phyloP scores from a whole-genome alignment of 352 stramenopile species.

The Phytophthora agathidicida region DNA sequence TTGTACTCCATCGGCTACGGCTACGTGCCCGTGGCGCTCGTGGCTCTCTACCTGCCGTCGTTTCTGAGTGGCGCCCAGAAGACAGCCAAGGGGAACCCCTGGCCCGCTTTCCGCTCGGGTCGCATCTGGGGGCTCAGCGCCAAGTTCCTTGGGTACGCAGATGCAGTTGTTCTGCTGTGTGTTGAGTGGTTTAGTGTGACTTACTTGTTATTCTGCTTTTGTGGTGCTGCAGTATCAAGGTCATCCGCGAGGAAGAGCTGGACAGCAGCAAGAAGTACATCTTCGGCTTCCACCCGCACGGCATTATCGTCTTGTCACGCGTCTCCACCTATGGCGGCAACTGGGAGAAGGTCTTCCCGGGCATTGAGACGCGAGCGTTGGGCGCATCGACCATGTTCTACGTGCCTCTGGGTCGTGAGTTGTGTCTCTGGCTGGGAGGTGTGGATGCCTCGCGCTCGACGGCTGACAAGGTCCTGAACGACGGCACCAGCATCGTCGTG shows the following conservation, averaged over 20 bases:
- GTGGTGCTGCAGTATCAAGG: constrained; percentile 41
- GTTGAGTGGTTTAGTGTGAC: neutral
- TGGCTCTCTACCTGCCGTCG: constrained; percentile 68
- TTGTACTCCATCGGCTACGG: constrained; percentile 63
- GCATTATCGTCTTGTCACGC: constrained; percentile 79
- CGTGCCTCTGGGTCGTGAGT: constrained; percentile 63
- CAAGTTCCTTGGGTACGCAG: constrained; percentile 45
- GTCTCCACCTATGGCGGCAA: constrained; percentile 66
- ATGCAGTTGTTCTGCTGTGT: constrained; percentile 9
- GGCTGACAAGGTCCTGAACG: constrained; percentile 75
- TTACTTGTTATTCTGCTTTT: no score
- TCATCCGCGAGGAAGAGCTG: constrained; percentile 69
- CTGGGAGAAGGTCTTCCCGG: constrained; percentile 77
- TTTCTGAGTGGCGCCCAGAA: constrained; percentile 64
- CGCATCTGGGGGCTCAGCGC: constrained; percentile 57
- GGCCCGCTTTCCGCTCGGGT: constrained; percentile 51
- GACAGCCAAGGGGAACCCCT: constrained; percentile 57
- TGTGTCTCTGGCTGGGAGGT: constrained; percentile 73
- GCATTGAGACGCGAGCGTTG: constrained; percentile 54
- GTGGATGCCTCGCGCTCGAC: constrained; percentile 80
- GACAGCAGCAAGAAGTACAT: constrained; percentile 75
- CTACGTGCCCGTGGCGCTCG: constrained; percentile 53
- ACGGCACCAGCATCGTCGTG: constrained; percentile 68
- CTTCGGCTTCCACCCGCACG: constrained; percentile 78
- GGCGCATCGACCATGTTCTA: constrained; percentile 78